Evolutionary conservation across 2,329 filamentous ascomycete species (phyloP), one percentile per base, ranked within the genome.

Genomic region (Cladosporium velox): DNA sequence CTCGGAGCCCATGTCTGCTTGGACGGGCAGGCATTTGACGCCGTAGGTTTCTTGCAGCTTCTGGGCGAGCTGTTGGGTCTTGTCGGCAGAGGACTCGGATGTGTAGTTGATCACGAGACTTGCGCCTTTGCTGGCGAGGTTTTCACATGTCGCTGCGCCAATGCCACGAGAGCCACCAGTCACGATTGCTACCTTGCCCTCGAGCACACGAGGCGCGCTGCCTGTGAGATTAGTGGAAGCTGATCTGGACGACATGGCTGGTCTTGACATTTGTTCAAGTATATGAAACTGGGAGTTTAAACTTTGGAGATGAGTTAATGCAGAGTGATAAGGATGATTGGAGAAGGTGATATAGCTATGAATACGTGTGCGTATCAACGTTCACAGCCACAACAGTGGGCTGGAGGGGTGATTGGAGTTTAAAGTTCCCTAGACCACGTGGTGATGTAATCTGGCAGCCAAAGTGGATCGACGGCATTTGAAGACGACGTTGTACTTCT

Each of bases 91-190:
- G 15, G 83, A 86, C 70, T 86, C 82, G 49, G 87, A 89, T 6
- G 89, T 91, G 81, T 90, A 92, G 79, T 90, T 90, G 66, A 93
- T 82, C 49, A 92, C 81, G 5, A 93, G 78, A 59, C 87, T 86
- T 79, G 84, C 85, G 72, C 91, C 91, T 78, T 92, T 91, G 70
- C 83, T 83, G 65, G 90, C 90, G n/a, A 94, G 84, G 68, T 89
- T 92, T 65, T 86, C 84, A 58, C 89, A 88, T 58, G 87, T 85
- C 30, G 85, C 85, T 24, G 85, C 85, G 54, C 91, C 91, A 72
- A 95, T 94, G 70, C 91, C 91, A 82, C 92, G 82, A 66, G 91
- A 92, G 67, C 88, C 90, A 65, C 92, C 92, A 1, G 92, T 95
- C 57, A 95, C 84, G 70, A 96, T 88, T 63, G 87, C 91, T 61